Evolutionary conservation across 2,329 filamentous ascomycete species (phyloP), one percentile per base, ranked within the genome.

Genomic region (Xylaria digitata): DNA sequence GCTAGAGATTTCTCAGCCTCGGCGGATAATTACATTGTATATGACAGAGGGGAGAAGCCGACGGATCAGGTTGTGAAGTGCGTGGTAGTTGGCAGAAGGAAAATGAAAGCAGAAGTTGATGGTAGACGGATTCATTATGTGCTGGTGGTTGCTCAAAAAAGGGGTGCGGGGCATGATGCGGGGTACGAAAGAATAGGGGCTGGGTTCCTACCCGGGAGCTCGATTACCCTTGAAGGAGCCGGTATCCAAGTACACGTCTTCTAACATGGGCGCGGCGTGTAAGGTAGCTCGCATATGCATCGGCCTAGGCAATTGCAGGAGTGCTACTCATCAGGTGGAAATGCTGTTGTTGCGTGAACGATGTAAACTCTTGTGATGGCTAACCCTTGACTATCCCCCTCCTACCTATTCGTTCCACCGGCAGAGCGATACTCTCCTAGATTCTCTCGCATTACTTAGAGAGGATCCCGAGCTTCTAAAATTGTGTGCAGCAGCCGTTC

Each of bases 111-210:
- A 13, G 7, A 13, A 5, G 6, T 21, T 23, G 30, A 46, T 26
- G 11, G 1, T 45, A 3, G 4, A 11, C 34, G n/a, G 42, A 63
- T 45, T 43, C 46, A 63, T 46, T 70, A 66, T 8, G 68, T 68
- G 5, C 54, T 70, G 13, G 23, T 68, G 19, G 32, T 70, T 17
- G 54, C 56, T 26, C 60, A 52, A 48, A 43, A 34, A 30, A 1
- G 4, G 21, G 46, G 7, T 13, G 23, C 32, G 6, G 46, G 37
- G 23, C 30, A 9, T 45, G 7, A 50, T 40, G 48, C 53, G 34
- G 3, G 26, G 26, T 68, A 70, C 32, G 43, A 66, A 49, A 56
- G 62, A 49, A 58, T 68, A 56, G 68, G 65, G 53, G 65, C 60
- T 13, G 65, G 65, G 6, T 32, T 45, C 46, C 26, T 70, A 60